A percentile compares a stretch with the other conserved stretches of the same genome.
These are phyloP conservation scores for Pythium inflatum DNA, from an alignment of 352 stramenopile genomes.

Conservation along the genomic window DNA sequence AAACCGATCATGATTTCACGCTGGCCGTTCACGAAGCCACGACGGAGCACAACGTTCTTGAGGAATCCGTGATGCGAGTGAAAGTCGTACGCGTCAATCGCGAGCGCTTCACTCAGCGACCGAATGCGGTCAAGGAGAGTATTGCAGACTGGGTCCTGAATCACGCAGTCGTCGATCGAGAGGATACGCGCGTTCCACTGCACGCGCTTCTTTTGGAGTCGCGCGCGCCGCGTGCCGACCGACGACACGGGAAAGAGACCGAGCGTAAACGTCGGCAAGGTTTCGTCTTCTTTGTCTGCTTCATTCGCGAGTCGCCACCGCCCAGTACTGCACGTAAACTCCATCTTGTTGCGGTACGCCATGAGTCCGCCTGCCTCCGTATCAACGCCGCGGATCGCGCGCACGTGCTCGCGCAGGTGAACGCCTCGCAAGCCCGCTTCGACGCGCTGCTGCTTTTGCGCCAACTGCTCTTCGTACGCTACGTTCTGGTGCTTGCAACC, in stretches of 20 bases:
- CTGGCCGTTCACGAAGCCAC: slow-evolving; percentile 36
- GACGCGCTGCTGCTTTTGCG: slow-evolving; percentile 68
- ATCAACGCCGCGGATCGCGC: slow-evolving; percentile 43
- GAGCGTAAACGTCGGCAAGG: slow-evolving; percentile 55
- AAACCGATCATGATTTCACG: slow-evolving; percentile 69
- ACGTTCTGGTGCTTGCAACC: slow-evolving; percentile 78
- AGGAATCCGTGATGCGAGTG: slow-evolving; percentile 59
- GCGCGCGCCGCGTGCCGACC: slow-evolving; percentile 45
- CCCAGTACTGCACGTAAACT: slow-evolving; percentile 82
- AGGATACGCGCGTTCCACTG: slow-evolving; percentile 71
- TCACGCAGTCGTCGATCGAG: slow-evolving; percentile 60
- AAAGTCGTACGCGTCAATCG: slow-evolving; percentile 63
- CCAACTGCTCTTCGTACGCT: slow-evolving; percentile 54
- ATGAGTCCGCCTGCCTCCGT: slow-evolving; percentile 26
- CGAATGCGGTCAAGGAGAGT: slow-evolving; percentile 45
- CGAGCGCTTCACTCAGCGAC: slow-evolving; percentile 33
- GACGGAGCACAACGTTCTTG: slow-evolving; percentile 71
- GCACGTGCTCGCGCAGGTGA: slow-evolving; percentile 33
- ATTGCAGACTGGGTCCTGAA: slow-evolving; percentile 57
- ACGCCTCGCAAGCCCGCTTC: slow-evolving; percentile 39
- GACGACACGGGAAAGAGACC: slow-evolving; percentile 69
- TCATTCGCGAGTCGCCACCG: slow-evolving; percentile 65
- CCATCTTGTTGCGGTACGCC: slow-evolving; percentile 84
- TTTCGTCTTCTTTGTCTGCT: slow-evolving; percentile 5
- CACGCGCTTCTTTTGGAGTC: slow-evolving; percentile 37